Conservation (phyloP, 2,329 filamentous ascomycete genomes). For the Cladosporium velox region DNA sequence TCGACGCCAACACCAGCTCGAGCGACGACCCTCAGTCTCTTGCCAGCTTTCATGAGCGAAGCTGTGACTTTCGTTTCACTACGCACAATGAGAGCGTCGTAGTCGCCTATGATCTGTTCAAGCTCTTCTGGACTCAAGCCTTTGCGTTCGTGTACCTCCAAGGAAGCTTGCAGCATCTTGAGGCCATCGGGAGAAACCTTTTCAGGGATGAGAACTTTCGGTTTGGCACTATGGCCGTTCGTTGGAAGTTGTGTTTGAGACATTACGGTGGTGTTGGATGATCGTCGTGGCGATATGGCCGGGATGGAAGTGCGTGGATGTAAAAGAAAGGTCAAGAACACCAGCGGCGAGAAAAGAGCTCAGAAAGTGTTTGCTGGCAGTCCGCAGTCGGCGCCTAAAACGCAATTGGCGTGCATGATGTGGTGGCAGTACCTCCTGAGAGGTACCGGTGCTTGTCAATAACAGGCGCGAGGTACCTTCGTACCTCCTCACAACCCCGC, state of each 20-base stretch:
- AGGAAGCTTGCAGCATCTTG: conserved; percentile 64
- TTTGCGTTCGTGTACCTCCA: conserved; percentile 69
- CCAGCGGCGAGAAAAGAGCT: neutral
- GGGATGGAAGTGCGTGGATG: neutral
- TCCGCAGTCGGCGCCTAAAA: conserved; percentile 11
- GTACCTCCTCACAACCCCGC: conserved; percentile 17
- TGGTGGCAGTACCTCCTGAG: conserved; percentile 4
- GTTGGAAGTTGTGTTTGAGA: conserved; percentile 5
- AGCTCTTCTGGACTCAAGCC: conserved; percentile 65
- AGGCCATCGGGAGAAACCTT: conserved; percentile 80
- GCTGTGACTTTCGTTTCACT: conserved; percentile 81
- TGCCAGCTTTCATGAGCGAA: conserved; percentile 64
- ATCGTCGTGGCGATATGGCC: neutral
- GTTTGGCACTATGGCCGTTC: conserved; percentile 15
- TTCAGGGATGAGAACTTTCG: conserved; percentile 71
- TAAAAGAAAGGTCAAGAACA: neutral
- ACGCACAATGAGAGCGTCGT: conserved; percentile 76
- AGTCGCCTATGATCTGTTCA: conserved; percentile 65
- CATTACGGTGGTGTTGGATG: conserved; percentile 3
- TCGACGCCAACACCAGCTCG: conserved; percentile 80
- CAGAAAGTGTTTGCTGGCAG: conserved; percentile 14
- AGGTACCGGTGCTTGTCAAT: conserved; percentile 4
- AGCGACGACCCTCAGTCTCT: conserved; percentile 73
- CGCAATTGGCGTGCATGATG: conserved; percentile 13
- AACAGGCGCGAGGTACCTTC: conserved; percentile 3